Evolutionary conservation across 2,329 filamentous ascomycete genomes (phyloP).

Genomic region (Coleophoma cylindrospora): DNA sequence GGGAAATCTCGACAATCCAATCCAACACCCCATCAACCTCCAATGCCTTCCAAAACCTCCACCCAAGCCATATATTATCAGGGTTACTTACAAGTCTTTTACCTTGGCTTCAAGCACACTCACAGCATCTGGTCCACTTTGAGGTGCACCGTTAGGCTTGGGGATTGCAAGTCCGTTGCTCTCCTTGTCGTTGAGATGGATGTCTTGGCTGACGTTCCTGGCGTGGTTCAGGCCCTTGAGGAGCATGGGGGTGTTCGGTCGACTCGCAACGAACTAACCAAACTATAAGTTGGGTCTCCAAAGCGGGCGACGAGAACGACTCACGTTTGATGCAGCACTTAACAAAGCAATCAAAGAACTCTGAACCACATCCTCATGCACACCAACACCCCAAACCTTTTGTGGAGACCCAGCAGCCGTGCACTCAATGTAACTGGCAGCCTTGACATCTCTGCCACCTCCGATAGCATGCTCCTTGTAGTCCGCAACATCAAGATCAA

Average conservation of each 20-base stretch:
- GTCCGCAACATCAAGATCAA: slow-evolving; percentile 85
- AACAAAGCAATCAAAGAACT: slow-evolving; percentile 82
- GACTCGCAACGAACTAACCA: slow-evolving; percentile 64
- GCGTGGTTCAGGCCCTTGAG: slow-evolving; percentile 53
- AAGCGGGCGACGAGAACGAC: slow-evolving; percentile 28
- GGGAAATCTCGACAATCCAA: too few species aligned
- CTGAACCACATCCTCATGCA: slow-evolving; percentile 89
- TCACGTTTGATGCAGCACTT: slow-evolving; percentile 79
- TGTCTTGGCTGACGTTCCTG: slow-evolving; percentile 31
- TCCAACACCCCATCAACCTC: too few species aligned
- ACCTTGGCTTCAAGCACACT: slow-evolving; percentile 34
- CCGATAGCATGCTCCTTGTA: slow-evolving; percentile 97
- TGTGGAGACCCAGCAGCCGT: slow-evolving; percentile 61
- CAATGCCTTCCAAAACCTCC: too few species aligned
- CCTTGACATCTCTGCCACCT: slow-evolving; percentile 75
- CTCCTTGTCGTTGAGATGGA: slow-evolving; percentile 27
- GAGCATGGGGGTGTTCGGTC: slow-evolving; percentile 63
- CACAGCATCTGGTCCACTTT: slow-evolving; percentile 26
- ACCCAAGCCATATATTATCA: too few species aligned
- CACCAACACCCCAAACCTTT: slow-evolving; percentile 84
- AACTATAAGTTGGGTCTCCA: too few species aligned
- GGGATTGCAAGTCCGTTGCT: slow-evolving; percentile 18
- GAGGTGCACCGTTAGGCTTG: slow-evolving; percentile 16
- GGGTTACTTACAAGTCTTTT: slow-evolving; percentile 24
- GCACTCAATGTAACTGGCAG: slow-evolving; percentile 94